Base-by-base conservation (phyloP, 2,329 filamentous ascomycete species). In the Fusarium tupiense region DNA sequence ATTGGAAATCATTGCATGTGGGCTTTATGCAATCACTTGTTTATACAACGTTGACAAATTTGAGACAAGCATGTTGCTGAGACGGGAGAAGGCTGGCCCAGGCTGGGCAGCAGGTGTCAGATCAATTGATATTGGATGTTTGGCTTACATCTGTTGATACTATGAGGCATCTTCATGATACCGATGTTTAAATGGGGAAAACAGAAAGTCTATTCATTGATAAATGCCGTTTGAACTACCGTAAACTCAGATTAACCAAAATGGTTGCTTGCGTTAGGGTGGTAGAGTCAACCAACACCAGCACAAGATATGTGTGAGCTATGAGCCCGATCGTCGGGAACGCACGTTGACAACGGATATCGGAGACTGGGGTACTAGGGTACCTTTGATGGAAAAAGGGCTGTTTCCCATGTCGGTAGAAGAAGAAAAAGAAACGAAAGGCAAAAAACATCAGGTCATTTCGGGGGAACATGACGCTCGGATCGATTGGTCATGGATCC, bases 281-380 rank as follows among this genome's bases (percentile, higher is more conserved):
- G 40, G 37, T 38, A 40, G 17, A 43, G 61, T 35, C 53, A 56
- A 37, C 47, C 53, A 56, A 37, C 47, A 50, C n/a, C 22, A 50
- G 44, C 26, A 19, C 59, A 58, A 31, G 54, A 54, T 57, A 38
- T 24, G n/a, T 24, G 37, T 53, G 31, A 38, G 26, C 52, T 16
- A 17, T 37, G 60, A 64, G 40, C 41, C 58, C 72, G 72, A 74
- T 74, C 59, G 46, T n/a, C 46, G 52, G 71, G 57, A 74, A 47
- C 64, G 72, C 60, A 66, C 66, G 66, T 65, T 68, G 52, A 41
- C 38, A 50, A 57, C 56, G 68, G 71, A 61, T 66, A 74, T 74
- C 72, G 71, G 43, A 56, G 41, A 58, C 67, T 57, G 56, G 47
- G 54, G 54, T 56, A 29, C 24, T 57, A 52, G 47, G 54, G 54